phyloP scores from a whole-genome alignment of 2,329 filamentous ascomycete species.

The Aspergillus cejpii region DNA sequence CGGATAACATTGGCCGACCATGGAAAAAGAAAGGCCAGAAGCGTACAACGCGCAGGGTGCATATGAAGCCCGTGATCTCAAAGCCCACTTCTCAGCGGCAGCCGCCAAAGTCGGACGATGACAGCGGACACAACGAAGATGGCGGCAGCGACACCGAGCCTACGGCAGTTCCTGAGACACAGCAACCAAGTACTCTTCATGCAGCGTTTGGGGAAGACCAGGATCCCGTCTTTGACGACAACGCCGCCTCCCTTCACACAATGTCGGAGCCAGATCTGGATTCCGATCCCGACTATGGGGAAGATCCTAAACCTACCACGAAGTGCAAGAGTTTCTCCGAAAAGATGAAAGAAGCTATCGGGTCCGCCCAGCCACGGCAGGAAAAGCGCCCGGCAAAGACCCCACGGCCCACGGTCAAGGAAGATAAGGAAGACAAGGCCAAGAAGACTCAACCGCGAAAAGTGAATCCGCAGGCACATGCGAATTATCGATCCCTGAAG shows the following conservation, averaged over 20 bases:
- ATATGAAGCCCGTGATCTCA: constrained; percentile 36
- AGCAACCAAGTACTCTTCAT: constrained; percentile 12
- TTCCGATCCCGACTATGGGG: constrained; percentile 27
- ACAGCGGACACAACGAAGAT: constrained; percentile 14
- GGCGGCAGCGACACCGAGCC: constrained; percentile 26
- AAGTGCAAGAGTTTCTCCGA: constrained; percentile 32
- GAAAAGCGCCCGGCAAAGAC: constrained; percentile 14
- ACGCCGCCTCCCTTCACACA: constrained; percentile 24
- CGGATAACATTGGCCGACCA: constrained; percentile 10
- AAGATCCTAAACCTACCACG: constrained; percentile 14
- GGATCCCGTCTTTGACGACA: constrained; percentile 6
- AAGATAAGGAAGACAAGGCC: constrained; percentile 19
- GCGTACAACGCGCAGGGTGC: constrained; percentile 41
- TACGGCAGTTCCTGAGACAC: constrained; percentile 27
- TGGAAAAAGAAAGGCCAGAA: constrained; percentile 48
- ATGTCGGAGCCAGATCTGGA: constrained; percentile 28
- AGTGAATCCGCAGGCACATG: constrained; percentile 43
- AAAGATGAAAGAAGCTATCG: constrained; percentile 34
- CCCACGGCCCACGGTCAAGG: constrained; percentile 11
- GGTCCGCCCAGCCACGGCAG: constrained; percentile 14
- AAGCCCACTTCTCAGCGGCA: constrained; percentile 27
- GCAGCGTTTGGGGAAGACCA: constrained; percentile 11
- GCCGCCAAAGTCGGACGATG: constrained; percentile 17
- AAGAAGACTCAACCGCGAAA: constrained; percentile 30
- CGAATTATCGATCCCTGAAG: constrained; percentile 45